Evolutionary conservation across 176 grass and related monocot species (phyloP).

Genomic region (Cocos nucifera): DNA sequence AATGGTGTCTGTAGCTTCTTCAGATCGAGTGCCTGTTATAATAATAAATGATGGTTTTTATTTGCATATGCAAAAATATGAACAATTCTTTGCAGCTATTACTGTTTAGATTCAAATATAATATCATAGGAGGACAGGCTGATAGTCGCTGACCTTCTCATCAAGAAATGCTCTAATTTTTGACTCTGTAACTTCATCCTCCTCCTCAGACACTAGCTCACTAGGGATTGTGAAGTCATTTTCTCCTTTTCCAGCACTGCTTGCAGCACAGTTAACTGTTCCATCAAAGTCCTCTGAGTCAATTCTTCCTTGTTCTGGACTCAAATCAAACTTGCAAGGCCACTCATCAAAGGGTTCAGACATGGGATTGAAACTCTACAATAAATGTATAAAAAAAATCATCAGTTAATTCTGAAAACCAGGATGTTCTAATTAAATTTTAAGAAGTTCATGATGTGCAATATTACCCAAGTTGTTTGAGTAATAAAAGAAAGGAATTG

Average conservation of each 20-base stretch:
- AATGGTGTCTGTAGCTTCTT: slow-evolving; percentile 96
- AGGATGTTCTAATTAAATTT: no score
- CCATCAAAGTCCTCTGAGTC: slow-evolving; percentile 38
- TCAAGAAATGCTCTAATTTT: slow-evolving; percentile 97
- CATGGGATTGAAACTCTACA: slow-evolving; percentile 88
- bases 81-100: no score
- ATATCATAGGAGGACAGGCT: not conserved
- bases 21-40: slow-evolving; percentile 72
- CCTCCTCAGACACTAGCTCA: slow-evolving; percentile 65
- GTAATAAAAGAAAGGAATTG: no score
- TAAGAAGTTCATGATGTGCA: no score
- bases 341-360: slow-evolving; percentile 74
- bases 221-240: slow-evolving; percentile 59
- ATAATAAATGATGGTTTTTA: not conserved
- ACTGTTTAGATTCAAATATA: no score
- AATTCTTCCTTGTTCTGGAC: slow-evolving; percentile 30
- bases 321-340: slow-evolving; percentile 58
- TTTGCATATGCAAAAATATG: no score
- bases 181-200: slow-evolving; percentile 62
- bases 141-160: slow-evolving; percentile 52
- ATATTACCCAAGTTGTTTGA: no score
- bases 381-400: not conserved
- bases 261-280: slow-evolving; percentile 34
- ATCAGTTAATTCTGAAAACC: no score
- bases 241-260: slow-evolving; percentile 22